A percentile compares a stretch with the other conserved stretches of the same genome.
Evolutionary conservation across 805 yeast species (phyloP).

Genomic region (Saccharomycopsis microspora): DNA sequence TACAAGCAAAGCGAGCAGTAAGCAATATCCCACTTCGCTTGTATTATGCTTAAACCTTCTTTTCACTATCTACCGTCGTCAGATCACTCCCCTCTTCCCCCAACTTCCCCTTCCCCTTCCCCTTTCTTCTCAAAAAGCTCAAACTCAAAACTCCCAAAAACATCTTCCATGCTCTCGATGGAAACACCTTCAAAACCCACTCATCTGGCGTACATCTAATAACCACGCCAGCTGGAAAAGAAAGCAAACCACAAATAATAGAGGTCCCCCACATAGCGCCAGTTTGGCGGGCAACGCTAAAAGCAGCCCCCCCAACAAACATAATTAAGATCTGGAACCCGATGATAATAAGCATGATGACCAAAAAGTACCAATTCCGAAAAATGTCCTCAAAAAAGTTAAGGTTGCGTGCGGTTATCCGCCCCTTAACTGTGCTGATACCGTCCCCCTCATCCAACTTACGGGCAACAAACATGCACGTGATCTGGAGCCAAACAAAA

Average conservation of each 20-base stretch:
- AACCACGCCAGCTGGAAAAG: constrained; percentile 70
- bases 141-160: constrained; percentile 4
- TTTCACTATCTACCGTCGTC: too few relatives aligned
- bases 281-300: constrained; percentile 69
- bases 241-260: constrained; percentile 62
- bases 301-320: constrained; percentile 97
- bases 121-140: constrained; percentile 10
- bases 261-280: constrained; percentile 88
- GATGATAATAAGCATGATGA: constrained; percentile 62
- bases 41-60: too few relatives aligned
- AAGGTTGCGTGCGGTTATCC: constrained; percentile 53
- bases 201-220: constrained; percentile 77
- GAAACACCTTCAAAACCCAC: constrained; percentile 58
- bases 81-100: too few relatives aligned
- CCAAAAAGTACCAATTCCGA: constrained; percentile 73
- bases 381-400: constrained; percentile 76
- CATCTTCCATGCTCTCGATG: constrained; percentile 27
- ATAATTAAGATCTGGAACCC: constrained; percentile 81
- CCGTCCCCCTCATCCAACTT: constrained; percentile 84
- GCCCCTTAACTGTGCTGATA: constrained; percentile 39
- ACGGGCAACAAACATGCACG: constrained; percentile 84
- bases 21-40: too few relatives aligned
- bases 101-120: constrained; percentile 1
- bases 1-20: too few relatives aligned
- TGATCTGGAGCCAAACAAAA: constrained; percentile 96